Conservation (phyloP, 768 basidiomycete species). For the Collybiopsis confluens region DNA sequence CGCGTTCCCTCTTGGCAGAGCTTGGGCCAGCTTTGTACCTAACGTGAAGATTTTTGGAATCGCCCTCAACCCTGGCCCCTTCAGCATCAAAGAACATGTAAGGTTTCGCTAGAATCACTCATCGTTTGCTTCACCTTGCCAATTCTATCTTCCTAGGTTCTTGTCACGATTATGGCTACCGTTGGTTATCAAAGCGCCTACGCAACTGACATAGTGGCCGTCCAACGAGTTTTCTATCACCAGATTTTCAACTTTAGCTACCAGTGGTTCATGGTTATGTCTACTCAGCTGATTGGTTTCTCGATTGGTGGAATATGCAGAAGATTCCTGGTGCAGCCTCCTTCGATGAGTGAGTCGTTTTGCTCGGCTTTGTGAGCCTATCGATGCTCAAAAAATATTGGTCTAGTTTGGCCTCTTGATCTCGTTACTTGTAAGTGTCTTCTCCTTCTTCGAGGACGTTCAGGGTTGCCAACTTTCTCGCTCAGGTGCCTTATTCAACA, state of each 20-base stretch:
- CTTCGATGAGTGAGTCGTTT: conserved; percentile 55
- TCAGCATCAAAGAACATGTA: conserved; percentile 73
- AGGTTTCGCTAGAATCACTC: too few species aligned
- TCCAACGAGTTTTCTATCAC: conserved; percentile 69
- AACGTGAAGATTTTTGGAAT: conserved; percentile 48
- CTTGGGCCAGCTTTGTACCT: conserved; percentile 54
- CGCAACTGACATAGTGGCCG: conserved; percentile 73
- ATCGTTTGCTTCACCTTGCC: too few species aligned
- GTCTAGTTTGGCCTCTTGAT: conserved; percentile 73
- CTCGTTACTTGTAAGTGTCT: conserved; percentile 66
- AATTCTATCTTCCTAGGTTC: conserved; percentile 36
- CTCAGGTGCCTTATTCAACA: conserved; percentile 58
- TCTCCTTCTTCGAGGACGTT: too few species aligned
- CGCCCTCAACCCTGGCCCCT: conserved; percentile 62
- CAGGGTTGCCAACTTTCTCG: background rate
- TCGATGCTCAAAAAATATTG: conserved; percentile 24
- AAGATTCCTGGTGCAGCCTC: conserved; percentile 73
- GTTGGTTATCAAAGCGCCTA: conserved; percentile 53
- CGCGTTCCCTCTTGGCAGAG: conserved; percentile 59
- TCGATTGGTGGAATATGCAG: conserved; percentile 70
- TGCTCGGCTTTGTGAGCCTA: background rate
- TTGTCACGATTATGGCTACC: conserved; percentile 50
- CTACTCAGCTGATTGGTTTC: conserved; percentile 76
- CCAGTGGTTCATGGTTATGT: conserved; percentile 78
- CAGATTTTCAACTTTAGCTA: conserved; percentile 59